Base-by-base conservation (phyloP, 768 basidiomycete genomes). In the Pleurotus tuoliensis region DNA sequence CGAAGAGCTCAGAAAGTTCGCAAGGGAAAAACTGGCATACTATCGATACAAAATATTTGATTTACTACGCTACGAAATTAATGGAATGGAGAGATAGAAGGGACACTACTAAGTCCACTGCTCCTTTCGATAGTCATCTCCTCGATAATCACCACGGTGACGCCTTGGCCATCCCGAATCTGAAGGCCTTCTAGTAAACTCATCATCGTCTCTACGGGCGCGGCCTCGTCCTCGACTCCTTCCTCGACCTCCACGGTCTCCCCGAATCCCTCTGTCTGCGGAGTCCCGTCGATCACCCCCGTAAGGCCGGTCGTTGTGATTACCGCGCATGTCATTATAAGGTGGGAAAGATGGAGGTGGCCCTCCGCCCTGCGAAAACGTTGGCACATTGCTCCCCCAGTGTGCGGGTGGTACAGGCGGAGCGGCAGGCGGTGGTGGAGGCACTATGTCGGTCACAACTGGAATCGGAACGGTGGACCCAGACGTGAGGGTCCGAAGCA, bases 161-260 rank as follows among this genome's bases (percentile, higher is more conserved):
- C 82, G 76, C 55, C 60, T 58, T 13, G 80, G 79, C 84, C 84
- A 87, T 1, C 83, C 82, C 30, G 81, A 76, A 62, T 88, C 86
- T 15, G 79, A 70, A 37, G 81, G 70, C 41, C 74, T 64, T 41
- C 72, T 73, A 27, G 66, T 62, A 38, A 72, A 58, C 48, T 59
- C 61, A 30, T 66, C 64, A 37, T 64, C 67, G 48, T 71, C 60
- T 27, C 67, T 66, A 18, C 70, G 61, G 27, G 70, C 68, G 6
- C 66, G 63, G 4, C 67, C 70, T 38, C 70, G 58, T 6, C 71
- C 71, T 25, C 73, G 63, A 18, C 70, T 68, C 9, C 70, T 61
- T 5, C 73, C 76, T 47, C 76, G 70, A 56, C 71, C 65, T 30
- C 69, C 63, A 4, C 44, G 57, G 27, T 62, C 59, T 56, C 64